Base-by-base conservation (phyloP, 768 basidiomycete species). In the Phylloporus sp. region DNA sequence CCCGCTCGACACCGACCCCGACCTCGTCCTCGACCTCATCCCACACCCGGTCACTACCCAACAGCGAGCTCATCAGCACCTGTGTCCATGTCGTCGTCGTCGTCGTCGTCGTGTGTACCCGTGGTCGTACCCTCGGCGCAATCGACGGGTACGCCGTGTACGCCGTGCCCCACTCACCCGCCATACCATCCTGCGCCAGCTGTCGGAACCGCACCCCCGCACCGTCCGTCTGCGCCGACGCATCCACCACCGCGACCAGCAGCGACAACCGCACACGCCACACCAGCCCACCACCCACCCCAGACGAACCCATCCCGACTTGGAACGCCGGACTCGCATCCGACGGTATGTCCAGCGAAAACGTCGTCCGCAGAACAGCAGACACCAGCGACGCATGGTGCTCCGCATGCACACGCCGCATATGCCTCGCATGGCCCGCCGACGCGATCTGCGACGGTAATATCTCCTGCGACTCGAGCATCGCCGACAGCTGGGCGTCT, bases 211-310 rank as follows among this genome's bases (percentile, higher is more conserved):
- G 66, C 31, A 80, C 80, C 13, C 78, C 80, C 53, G 80, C 80
- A 18, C 72, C 73, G 2, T 78, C 78, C 10, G 57, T 58, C 45
- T 73, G 62, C 16, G 81, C 73, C 5, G 68, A 61, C 13, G 78
- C 78, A 7, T 72, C 64, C 0, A 82, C 83, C 22, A 90, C 78
- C 24, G 84, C 83, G 4, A 97, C 91, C n/a, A 95, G 76, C 47
- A 98, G 78, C 45, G 87, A 86, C 47, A 98, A 59, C 39, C 89
- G 76, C 15, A 98, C 85, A 62, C 86, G 88, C 95, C 95, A 98
- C 61, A 89, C 83, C 9, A 97, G 72, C 0, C 95, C 95, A 9
- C 95, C 94, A 0, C 72, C 60, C 52, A 48, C 6, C 29, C 52
- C 67, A 18, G 64, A 61, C 29, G n/a, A n/a, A n/a, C 80, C 79